Base-by-base conservation (phyloP, 129 eudicot genomes). In the Deinandra increscens region DNA sequence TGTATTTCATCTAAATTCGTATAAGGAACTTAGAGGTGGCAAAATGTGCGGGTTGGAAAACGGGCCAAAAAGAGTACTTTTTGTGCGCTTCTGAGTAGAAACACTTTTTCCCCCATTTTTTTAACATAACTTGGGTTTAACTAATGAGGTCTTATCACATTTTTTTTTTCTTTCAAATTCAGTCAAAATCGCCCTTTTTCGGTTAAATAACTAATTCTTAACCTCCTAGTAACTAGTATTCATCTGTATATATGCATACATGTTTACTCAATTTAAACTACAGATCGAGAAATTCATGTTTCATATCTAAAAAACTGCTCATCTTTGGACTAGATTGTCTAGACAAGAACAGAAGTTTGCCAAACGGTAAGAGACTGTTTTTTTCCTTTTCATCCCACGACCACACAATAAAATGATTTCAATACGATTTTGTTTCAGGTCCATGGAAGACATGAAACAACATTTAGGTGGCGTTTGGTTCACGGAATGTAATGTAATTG, bases 281-380 rank as follows among this genome's bases (percentile, higher is more conserved):
- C 88, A 92, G 98, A 88, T 92, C 69, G 96, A 92, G 78, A 89
- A 82, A 19, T 80, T 84, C 60, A 79, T 85, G 81, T 77, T 88
- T 80, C 88, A 92, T 74, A 86, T 86, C 39, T 65, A 82, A 54
- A 86, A 84, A 73, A 82, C 87, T 60, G 48, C 81, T 20, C 91
- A 86, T 17, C 84, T 84, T 18, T 86, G 91, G 98, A 72, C 77
- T 69, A 66, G 91, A 70, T 89, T 92, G 42, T 92, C 98, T 19
- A 75, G 59, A 67, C 83, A 84, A 80, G 98, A 92, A 54, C 91
- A 86, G 23, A 73, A 54, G 41, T 88, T 86, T 80, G 86, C 96
- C 13, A 58, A 66, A 12, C 75, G 87, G 98, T 88, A 66, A 77
- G 26, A 9, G 33, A 10, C 14, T 23, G 2, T 62, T 39, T 58